Evolutionary conservation across 2,329 filamentous ascomycete genomes (phyloP), one percentile per base, ranked within the genome.

Genomic region (Penicillium italicum): DNA sequence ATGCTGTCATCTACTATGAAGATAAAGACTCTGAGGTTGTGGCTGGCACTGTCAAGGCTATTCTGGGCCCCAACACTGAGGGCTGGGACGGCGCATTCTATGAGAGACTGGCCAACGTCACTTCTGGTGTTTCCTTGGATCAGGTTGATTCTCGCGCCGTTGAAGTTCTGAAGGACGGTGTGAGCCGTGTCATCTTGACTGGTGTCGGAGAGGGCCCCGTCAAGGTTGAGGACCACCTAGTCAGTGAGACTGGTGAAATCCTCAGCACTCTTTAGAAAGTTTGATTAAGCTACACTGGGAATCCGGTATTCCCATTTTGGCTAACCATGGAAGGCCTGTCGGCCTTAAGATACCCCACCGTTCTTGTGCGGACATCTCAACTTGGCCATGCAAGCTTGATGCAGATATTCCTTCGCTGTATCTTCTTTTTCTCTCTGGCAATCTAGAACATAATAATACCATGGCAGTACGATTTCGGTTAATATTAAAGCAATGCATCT

Each of bases 1-100:
- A 99, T 76, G 91, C 91, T 38, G 95, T 99, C 48, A 85, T 99
- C 48, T 99, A 99, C 80, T 97, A 96, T 71, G 83, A 92, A 38
- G 89, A 92, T 70, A 82, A 92, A 79, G 84, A 96, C 64, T 82
- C 86, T 60, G 81, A 82, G 40, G 75, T 82, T 3, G 87, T 97
- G 4, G 84, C 91, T 0, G 92, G 91, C 9, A 83, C 86, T 0
- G 89, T 99, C 75, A 89, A 90, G 77, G 77, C 78, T 37, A 79
- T 89, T 18, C 37, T 97, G 85, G 91, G 86, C 85, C 72, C 79
- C 77, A 59, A 82, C 59, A 79, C 74, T 2, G 73, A 74, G 20
- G 75, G 80, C 55, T 62, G 80, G 81, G 64, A 79, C 86, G 53
- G 85, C 85, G 60, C 83, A 82, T 71, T 82, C 80, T 62, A 74